Conservation (phyloP, 805 yeast species). For the Candida sakaeoensis region DNA sequence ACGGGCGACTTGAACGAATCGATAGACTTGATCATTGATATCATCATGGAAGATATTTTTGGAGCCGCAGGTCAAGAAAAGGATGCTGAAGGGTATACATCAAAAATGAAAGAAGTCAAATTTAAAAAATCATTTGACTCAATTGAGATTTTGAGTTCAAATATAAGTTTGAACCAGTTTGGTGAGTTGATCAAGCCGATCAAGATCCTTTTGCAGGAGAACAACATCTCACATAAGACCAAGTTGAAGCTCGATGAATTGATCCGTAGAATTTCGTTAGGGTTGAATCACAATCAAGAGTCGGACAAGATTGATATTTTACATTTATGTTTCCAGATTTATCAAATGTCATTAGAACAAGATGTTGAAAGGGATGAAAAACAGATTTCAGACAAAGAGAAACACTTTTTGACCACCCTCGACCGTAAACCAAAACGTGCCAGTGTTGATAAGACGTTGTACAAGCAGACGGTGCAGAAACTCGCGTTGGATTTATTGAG, state of each 20-base stretch:
- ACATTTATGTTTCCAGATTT: slow-evolving; percentile 67
- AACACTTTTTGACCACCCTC: slow-evolving; percentile 72
- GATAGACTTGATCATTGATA: slow-evolving; percentile 55
- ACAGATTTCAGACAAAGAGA: slow-evolving; percentile 29
- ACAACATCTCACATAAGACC: slow-evolving; percentile 54
- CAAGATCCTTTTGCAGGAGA: slow-evolving; percentile 55
- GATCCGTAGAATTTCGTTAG: slow-evolving; percentile 71
- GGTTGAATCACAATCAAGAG: slow-evolving; percentile 69
- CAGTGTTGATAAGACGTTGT: slow-evolving; percentile 53
- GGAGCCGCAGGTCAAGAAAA: slow-evolving; percentile 92
- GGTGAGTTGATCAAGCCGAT: slow-evolving; percentile 63
- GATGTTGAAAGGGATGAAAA: slow-evolving; percentile 12
- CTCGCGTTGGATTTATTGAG: slow-evolving; percentile 75
- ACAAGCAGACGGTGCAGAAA: slow-evolving; percentile 60
- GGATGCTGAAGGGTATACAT: slow-evolving; percentile 87
- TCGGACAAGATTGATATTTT: slow-evolving; percentile 55
- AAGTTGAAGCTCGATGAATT: slow-evolving; percentile 78
- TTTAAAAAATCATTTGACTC: slow-evolving; percentile 85
- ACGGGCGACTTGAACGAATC: slow-evolving; percentile 78
- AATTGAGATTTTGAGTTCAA: slow-evolving; percentile 70
- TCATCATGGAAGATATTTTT: slow-evolving; percentile 88
- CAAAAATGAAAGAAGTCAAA: slow-evolving; percentile 86
- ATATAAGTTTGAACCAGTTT: slow-evolving; percentile 57
- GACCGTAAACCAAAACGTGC: slow-evolving; percentile 55
- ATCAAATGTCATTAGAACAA: slow-evolving; percentile 9